Percentiles rank a stretch among this genome's conserved stretches.
phyloP scores from a whole-genome alignment of 495 filamentous ascomycete species.

The Echria macrotheca region DNA sequence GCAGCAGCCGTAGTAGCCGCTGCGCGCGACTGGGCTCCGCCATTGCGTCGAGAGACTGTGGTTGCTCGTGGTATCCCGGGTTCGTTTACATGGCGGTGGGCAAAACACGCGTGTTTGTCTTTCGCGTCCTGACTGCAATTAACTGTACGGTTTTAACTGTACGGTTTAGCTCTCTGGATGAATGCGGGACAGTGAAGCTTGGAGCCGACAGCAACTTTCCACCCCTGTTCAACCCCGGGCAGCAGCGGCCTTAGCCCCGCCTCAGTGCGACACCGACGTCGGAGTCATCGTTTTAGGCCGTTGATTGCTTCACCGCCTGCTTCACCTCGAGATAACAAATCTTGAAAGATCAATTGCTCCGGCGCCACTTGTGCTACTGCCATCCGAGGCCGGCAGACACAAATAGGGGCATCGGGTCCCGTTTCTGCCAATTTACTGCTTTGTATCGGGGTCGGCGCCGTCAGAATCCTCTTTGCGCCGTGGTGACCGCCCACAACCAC shows the following conservation, averaged over 20 bases:
- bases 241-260: conserved; percentile 4
- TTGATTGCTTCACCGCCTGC: conserved; percentile 3
- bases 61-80: not conserved
- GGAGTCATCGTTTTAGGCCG: conserved; percentile 3
- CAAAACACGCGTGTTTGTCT: too few species aligned
- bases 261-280: conserved; percentile 11
- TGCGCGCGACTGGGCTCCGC: conserved; percentile 18
- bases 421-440: not conserved
- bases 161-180: not conserved
- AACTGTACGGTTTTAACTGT: too few species aligned
- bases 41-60: conserved; percentile 10
- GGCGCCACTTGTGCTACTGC: not conserved
- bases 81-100: conserved; percentile 1
- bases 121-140: too few species aligned
- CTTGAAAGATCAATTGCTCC: conserved; percentile 2
- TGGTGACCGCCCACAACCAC: not conserved
- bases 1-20: conserved; percentile 41
- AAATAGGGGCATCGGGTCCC: not conserved
- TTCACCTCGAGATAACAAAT: conserved; percentile 5
- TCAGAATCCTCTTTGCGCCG: not conserved
- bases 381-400: not conserved
- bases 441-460: not conserved
- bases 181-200: not conserved
- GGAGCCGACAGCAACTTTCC: not conserved
- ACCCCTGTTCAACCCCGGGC: conserved; percentile 2